A percentile compares a stretch with the other conserved stretches of the same genome.
Conservation (phyloP, 1,284 basidiomycete genomes). For the Neolentinus lepideus region DNA sequence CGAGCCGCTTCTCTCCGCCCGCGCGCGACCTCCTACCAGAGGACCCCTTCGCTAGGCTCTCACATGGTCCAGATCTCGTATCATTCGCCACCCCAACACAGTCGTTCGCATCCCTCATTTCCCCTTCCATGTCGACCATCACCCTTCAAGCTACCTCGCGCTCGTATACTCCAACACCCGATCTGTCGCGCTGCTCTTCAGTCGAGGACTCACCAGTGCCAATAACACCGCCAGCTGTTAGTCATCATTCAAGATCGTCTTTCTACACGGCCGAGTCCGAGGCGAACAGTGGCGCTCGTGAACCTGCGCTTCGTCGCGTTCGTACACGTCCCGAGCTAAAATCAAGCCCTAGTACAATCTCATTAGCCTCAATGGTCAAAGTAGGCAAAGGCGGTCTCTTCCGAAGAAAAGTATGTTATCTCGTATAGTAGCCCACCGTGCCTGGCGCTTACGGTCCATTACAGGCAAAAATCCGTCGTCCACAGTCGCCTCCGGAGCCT, state of each 20-base stretch:
- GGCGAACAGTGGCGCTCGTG: background rate
- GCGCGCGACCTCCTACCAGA: background rate
- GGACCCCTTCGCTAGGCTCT: background rate
- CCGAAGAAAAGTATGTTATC: too few species aligned
- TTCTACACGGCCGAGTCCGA: background rate
- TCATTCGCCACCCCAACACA: background rate
- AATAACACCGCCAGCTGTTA: background rate
- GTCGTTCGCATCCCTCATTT: background rate
- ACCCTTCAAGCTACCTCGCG: background rate
- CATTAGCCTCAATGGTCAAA: too few species aligned
- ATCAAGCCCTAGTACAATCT: too few species aligned
- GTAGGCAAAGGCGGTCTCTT: too few species aligned
- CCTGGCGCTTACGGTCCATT: background rate
- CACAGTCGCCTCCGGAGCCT: background rate
- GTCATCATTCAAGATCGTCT: background rate
- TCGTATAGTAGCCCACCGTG: background rate
- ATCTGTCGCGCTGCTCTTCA: background rate
- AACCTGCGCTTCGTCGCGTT: too few species aligned
- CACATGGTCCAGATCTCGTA: background rate
- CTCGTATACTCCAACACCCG: background rate
- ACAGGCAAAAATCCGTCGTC: background rate
- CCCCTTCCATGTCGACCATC: background rate
- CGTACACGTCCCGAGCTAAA: too few species aligned
- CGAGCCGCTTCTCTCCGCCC: background rate
- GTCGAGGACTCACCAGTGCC: background rate